Base-by-base conservation (phyloP, 148 eudicot genomes). In the Nepenthes gracilis region DNA sequence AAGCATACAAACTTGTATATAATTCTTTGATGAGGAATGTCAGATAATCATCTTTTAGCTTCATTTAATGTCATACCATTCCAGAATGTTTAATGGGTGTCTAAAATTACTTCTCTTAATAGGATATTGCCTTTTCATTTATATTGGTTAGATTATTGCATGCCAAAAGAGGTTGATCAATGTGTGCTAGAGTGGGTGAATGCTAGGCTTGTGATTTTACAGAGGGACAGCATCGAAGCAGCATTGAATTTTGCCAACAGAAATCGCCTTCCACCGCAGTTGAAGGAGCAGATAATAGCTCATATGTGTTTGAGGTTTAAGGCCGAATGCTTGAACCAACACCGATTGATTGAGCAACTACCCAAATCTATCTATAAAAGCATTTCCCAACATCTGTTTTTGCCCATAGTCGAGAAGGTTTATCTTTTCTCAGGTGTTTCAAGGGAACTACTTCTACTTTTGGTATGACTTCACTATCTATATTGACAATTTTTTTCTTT, bases 291-390 rank as follows among this genome's bases (percentile, higher is more conserved):
- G 74, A 86, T 90, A 91, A 74, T 90, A 61, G 81, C 95, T 48
- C 95, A 90, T 68, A 67, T 90, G 77, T 75, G 80, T 67, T 71
- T 90, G 74, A 78, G 97, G 74, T 77, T 95, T 47, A 83, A 90
- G 63, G 77, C 97, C 11, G 97, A 90, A 80, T 95, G 97, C 57
- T 67, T 90, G 48, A 91, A 82, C 55, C 97, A 86, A 56, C 95
- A 84, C 65, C 91, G 87, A 72, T 74, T 70, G 64, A 86, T 86
- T 47, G 95, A 84, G 5, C 75, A 72, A 2, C 88, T 90, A 70
- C 97, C 97, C 15, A 90, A 82, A 72, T 95, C 97, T 36, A 90
- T 90, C 35, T 70, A 69, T 66, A 80, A 95, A 54, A 84, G 87
- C 61, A 84, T 90, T 65, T 77, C 88, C 53, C 84, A 80, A 61